A percentile compares a stretch with the other conserved stretches of the same genome.
Conservation (phyloP, 2,329 filamentous ascomycete genomes). For the Cadophora malorum region DNA sequence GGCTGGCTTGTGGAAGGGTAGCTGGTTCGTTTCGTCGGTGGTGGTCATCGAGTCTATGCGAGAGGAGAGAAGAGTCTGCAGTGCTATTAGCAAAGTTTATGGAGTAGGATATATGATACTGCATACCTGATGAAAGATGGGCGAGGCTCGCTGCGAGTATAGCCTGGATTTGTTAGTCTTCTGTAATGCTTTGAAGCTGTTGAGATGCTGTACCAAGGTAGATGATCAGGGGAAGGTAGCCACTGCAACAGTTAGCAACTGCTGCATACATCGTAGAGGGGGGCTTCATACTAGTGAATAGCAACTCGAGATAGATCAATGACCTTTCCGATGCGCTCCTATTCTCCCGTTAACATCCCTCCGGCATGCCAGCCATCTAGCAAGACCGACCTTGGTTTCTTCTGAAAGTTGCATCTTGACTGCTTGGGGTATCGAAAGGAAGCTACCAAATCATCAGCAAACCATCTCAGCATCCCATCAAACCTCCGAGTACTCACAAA, state of each 20-base stretch:
- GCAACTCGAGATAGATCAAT: slow-evolving; percentile 93
- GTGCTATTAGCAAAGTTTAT: slow-evolving; percentile 35
- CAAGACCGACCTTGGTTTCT: slow-evolving; percentile 82
- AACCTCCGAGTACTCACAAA: slow-evolving; percentile 24
- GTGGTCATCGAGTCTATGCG: slow-evolving; percentile 52
- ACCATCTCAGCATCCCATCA: neutral
- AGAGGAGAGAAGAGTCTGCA: slow-evolving; percentile 68
- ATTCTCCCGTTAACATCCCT: slow-evolving; percentile 37
- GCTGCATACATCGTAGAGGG: neutral
- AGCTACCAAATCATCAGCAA: slow-evolving; percentile 30
- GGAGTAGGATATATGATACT: neutral
- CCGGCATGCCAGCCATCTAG: neutral
- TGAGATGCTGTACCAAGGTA: slow-evolving; percentile 76
- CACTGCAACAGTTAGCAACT: slow-evolving; percentile 62
- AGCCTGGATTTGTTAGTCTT: slow-evolving; percentile 62
- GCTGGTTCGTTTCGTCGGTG: slow-evolving; percentile 24
- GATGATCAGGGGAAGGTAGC: slow-evolving; percentile 94
- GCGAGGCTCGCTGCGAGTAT: slow-evolving; percentile 91
- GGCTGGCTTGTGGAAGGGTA: slow-evolving; percentile 15
- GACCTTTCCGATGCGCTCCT: slow-evolving; percentile 98
- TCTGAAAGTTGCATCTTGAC: slow-evolving; percentile 72
- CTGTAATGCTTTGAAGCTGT: slow-evolving; percentile 12
- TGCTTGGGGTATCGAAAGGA: slow-evolving; percentile 23
- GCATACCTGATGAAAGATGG: slow-evolving; percentile 76
- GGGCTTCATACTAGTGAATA: slow-evolving; percentile 82